Conservation (phyloP, 306 rosid genomes). For the Begonia fuchsioides region DNA sequence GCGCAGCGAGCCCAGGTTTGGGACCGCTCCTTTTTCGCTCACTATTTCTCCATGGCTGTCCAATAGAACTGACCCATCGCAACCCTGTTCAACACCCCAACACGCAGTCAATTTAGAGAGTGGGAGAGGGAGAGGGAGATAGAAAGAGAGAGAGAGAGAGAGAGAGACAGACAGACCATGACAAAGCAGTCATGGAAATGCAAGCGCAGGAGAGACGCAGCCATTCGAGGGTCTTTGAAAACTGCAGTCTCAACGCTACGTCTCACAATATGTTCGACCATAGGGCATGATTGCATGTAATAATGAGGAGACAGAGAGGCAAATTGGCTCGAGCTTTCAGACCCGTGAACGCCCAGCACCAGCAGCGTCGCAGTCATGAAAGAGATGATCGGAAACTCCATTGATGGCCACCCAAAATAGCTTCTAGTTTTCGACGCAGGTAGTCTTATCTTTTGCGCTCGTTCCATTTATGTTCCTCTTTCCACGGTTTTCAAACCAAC, state of each 20-base stretch:
- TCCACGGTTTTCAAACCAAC: constrained; percentile 38
- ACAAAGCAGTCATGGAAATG: constrained; percentile 96
- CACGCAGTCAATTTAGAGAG: no score
- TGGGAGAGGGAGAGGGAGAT: no score
- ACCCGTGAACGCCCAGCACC: constrained; percentile 14
- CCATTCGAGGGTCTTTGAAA: constrained; percentile 62
- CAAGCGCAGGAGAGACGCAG: constrained; percentile 77
- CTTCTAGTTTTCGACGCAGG: constrained; percentile 5
- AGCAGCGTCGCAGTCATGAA: constrained; percentile 12
- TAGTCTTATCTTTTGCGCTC: constrained; percentile 11
- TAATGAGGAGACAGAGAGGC: constrained; percentile 38
- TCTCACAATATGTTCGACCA: constrained; percentile 55
- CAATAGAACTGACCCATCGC: constrained; percentile 83
- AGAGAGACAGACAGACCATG: constrained; percentile 22
- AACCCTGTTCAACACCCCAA: constrained; percentile 32
- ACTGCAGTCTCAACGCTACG: constrained; percentile 40
- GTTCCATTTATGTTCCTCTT: constrained; percentile 9
- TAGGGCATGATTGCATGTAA: constrained; percentile 59
- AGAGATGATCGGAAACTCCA: constrained; percentile 17
- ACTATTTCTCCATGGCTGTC: constrained; percentile 41
- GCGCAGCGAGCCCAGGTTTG: constrained; percentile 51
- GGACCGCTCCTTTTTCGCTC: constrained; percentile 77
- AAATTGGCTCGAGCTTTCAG: constrained; percentile 7
- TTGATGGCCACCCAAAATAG: constrained; percentile 3
- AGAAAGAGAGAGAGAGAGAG: no score